A percentile compares a stretch with the other conserved stretches of the same genome.
These are phyloP conservation scores for Paraphaeosphaeria sporulosa DNA, from an alignment of 2,329 filamentous ascomycete genomes.

Conservation along the genomic window DNA sequence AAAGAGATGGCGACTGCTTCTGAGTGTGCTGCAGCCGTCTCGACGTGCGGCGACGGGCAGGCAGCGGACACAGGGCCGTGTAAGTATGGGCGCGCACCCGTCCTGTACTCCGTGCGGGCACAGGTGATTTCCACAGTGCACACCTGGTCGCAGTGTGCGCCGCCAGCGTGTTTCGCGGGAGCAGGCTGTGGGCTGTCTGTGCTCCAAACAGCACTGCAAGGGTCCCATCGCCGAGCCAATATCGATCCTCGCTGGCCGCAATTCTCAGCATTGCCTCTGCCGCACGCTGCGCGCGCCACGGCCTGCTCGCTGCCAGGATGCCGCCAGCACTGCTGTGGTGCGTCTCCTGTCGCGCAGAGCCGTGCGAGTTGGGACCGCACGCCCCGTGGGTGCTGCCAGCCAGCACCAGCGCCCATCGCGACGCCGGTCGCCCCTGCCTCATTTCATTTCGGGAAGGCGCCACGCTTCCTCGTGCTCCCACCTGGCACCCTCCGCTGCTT, in stretches of 20 bases:
- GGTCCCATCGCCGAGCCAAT: conserved; percentile 12
- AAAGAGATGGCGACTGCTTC: not conserved
- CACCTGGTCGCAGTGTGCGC: conserved; percentile 6
- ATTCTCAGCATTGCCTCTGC: not conserved
- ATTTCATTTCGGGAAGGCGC: conserved; percentile 31
- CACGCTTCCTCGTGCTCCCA: conserved; percentile 27
- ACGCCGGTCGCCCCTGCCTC: conserved; percentile 12
- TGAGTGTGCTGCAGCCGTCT: not conserved
- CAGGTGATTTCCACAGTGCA: conserved; percentile 6
- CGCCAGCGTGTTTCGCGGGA: conserved; percentile 15
- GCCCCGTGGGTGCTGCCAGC: not conserved
- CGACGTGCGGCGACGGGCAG: not conserved
- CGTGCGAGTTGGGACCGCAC: not conserved
- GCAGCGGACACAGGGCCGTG: not conserved
- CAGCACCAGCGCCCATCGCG: not conserved
- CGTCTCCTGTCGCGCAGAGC: not conserved
- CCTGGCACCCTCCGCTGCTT: conserved; percentile 14
- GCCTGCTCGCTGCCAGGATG: not conserved
- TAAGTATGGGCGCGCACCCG: not conserved
- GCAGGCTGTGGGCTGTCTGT: conserved; percentile 12
- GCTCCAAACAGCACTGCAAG: conserved; percentile 8
- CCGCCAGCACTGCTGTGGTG: not conserved
- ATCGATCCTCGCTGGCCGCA: conserved; percentile 6
- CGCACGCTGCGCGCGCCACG: too few species aligned
- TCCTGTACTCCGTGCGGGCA: conserved; percentile 12